Conservation (phyloP, 805 yeast species). For the Wickerhamiella sergipiensis region DNA sequence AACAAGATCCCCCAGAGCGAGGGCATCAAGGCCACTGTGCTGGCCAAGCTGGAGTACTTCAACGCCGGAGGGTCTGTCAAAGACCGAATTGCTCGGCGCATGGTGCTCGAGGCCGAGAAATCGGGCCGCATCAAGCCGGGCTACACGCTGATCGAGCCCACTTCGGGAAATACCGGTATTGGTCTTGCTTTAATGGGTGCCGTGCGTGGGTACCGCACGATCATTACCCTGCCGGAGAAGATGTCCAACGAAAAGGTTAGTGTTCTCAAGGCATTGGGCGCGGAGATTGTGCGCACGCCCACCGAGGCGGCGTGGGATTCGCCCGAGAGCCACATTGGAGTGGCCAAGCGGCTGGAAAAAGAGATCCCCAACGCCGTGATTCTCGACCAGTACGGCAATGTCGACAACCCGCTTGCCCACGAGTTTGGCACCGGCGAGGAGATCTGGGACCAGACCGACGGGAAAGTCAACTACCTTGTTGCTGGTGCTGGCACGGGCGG, state of each 20-base stretch:
- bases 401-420: conserved; percentile 72
- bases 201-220: conserved; percentile 72
- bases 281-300: conserved; percentile 82
- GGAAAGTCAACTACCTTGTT: conserved; percentile 57
- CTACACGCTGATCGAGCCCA: conserved; percentile 67
- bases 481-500: conserved; percentile 97
- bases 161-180: conserved; percentile 85
- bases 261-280: conserved; percentile 78
- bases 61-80: conserved; percentile 86
- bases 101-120: conserved; percentile 77
- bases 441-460: conserved; percentile 67
- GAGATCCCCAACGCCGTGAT: conserved; percentile 79
- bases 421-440: conserved; percentile 75
- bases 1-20: conserved; percentile 63
- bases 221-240: conserved; percentile 79
- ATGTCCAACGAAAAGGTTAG: conserved; percentile 86
- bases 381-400: conserved; percentile 69
- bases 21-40: conserved; percentile 50
- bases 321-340: conserved; percentile 85
- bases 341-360: conserved; percentile 62
- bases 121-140: conserved; percentile 74
- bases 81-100: conserved; percentile 75
- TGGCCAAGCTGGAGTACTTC: conserved; percentile 69
- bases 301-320: conserved; percentile 90
- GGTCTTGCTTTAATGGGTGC: conserved; percentile 82